Evolutionary conservation across 2,329 filamentous ascomycete genomes (phyloP).

Genomic region (Coniochaeta ligniaria): DNA sequence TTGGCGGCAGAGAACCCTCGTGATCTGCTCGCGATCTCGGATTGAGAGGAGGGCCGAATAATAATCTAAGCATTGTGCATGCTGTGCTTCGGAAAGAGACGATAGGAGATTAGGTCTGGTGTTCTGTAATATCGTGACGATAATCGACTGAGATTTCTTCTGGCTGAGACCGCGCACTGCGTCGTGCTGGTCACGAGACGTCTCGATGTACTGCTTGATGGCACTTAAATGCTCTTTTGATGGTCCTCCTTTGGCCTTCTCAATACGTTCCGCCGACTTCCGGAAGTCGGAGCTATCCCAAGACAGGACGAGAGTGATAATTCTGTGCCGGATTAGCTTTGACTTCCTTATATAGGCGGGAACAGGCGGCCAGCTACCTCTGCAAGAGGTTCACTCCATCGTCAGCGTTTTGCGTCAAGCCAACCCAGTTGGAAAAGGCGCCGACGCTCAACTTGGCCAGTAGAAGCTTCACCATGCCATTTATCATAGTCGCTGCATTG

Average conservation of each 20-base stretch:
- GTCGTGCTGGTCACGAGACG: conserved; percentile 49
- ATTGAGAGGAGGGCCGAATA: conserved; percentile 64
- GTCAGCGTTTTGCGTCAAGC: conserved; percentile 61
- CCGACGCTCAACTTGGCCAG: conserved; percentile 72
- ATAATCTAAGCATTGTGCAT: conserved; percentile 60
- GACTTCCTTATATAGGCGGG: background rate
- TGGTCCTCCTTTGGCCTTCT: conserved; percentile 51
- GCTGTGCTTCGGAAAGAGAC: conserved; percentile 50
- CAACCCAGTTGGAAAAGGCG: conserved; percentile 72
- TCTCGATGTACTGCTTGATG: conserved; percentile 51
- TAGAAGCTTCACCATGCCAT: conserved; percentile 63
- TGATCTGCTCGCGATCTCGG: conserved; percentile 66
- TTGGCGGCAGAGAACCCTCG: conserved; percentile 57
- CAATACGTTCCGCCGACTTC: conserved; percentile 56
- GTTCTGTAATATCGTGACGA: conserved; percentile 55
- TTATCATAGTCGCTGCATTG: conserved; percentile 78
- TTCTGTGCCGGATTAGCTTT: conserved; percentile 33
- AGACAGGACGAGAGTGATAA: conserved; percentile 64
- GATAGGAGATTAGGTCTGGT: conserved; percentile 36
- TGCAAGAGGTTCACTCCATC: conserved; percentile 79
- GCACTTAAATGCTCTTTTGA: conserved; percentile 54
- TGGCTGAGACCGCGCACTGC: conserved; percentile 49
- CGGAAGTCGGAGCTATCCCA: conserved; percentile 69
- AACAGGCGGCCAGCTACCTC: conserved; percentile 23
- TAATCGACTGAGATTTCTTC: conserved; percentile 48